Conservation (phyloP, 1,284 basidiomycete genomes). For the Trametes pubescens region DNA sequence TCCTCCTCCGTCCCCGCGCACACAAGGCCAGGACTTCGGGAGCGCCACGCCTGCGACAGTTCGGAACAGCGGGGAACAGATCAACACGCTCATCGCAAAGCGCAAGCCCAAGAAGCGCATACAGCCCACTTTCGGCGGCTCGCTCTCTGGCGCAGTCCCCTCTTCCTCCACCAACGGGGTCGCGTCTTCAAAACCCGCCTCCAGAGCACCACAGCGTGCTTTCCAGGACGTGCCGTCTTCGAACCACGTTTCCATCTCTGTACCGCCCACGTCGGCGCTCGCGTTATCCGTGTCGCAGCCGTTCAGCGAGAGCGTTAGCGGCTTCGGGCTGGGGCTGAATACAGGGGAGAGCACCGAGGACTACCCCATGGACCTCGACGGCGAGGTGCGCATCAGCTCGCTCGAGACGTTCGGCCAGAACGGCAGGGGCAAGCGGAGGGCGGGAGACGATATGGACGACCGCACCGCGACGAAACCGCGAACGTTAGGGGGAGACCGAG, state of each 20-base stretch:
- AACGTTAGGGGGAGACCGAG: slow-evolving; percentile 78
- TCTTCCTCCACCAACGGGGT: slow-evolving; percentile 45
- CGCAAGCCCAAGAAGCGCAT: slow-evolving; percentile 70
- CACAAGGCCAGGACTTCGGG: slow-evolving; percentile 49
- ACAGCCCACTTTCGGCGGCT: slow-evolving; percentile 58
- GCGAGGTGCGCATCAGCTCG: slow-evolving; percentile 62
- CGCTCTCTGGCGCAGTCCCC: slow-evolving; percentile 42
- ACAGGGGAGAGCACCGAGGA: slow-evolving; percentile 34
- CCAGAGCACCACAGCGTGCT: slow-evolving; percentile 21
- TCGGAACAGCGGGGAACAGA: slow-evolving; percentile 53
- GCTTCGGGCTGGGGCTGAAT: slow-evolving; percentile 29
- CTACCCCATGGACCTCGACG: slow-evolving; percentile 48
- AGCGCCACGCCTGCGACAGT: slow-evolving; percentile 39
- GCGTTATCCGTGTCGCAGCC: slow-evolving; percentile 24
- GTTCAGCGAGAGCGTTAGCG: slow-evolving; percentile 29
- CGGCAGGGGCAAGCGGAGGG: slow-evolving; percentile 59
- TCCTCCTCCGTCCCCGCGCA: slow-evolving; percentile 56
- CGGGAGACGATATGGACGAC: slow-evolving; percentile 55
- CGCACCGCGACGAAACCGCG: slow-evolving; percentile 55
- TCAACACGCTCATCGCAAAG: slow-evolving; percentile 79
- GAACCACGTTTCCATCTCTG: slow-evolving; percentile 23
- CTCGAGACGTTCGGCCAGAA: slow-evolving; percentile 45
- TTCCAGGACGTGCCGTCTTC: slow-evolving; percentile 39
- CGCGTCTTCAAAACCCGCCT: slow-evolving; percentile 25
- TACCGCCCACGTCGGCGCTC: slow-evolving; percentile 28